Base-by-base conservation (phyloP, 2,329 filamentous ascomycete genomes). In the Hypoxylon sp. region DNA sequence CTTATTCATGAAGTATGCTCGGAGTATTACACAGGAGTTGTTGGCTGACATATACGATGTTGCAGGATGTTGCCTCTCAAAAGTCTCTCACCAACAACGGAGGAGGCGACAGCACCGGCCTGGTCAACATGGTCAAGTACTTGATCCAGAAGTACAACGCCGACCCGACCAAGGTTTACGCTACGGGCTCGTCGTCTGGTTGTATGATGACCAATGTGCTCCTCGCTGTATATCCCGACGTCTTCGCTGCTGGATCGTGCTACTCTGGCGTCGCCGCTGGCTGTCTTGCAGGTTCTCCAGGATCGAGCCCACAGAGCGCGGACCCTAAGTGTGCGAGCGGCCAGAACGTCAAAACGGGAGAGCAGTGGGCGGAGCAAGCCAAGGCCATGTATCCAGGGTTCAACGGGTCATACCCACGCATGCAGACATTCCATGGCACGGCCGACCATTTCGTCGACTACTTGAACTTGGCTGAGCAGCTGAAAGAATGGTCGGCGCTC, bases 371-470 rank as follows among this genome's bases (percentile, higher is more conserved):
- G 2, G 39, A 54, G 42, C 56, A 42, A 7, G 73, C 59, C 6
- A 60, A 65, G 31, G 62, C 63, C 13, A 83, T 82, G 77, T 81
- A 84, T 63, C 80, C 81, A 0, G 78, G 79, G 11, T 84, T 83
- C 67, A 79, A 70, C 17, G 82, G 83, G 1, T 55, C 77, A 0
- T 78, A 82, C 3, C 83, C 84, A 2, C 79, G 79, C 47, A 82
- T 86, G 79, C 82, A 84, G 70, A 78, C 85, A 55, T 84, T 82
- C 75, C 84, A 86, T 72, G 84, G 84, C 29, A 80, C 78, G 7
- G 71, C 71, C 1, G 84, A 86, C 66, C 74, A 74, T 1, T 82
- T 79, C 0, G 77, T 86, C 2, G 75, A 78, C 8, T 83, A 81
- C 31, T 76, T 78, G 65, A 85, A 85, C 74, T 82, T 84, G 59